Evolutionary conservation across 2,329 filamentous ascomycete species (phyloP), one percentile per base, ranked within the genome.

Genomic region (Penicillium sp.): DNA sequence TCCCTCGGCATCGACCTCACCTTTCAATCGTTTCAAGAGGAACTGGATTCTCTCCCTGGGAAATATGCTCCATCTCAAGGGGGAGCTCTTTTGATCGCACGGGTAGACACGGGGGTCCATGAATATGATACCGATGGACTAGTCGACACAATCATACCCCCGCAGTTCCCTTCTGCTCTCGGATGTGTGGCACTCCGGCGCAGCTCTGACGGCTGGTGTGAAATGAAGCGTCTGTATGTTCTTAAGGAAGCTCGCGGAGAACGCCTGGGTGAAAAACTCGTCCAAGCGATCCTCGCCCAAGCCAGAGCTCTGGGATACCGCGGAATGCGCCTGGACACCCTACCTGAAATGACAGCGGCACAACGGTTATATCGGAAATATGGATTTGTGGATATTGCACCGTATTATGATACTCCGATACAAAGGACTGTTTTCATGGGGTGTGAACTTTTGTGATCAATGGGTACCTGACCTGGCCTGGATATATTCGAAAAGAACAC

Each of bases 171-270:
- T 8, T 21, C 37, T 13, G 55, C 60, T 1, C 49, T 80, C 2
- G 78, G 78, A 4, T 80, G 75, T 57, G 71, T 80, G 9, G 76
- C 72, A 13, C 58, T 81, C 2, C 71, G 77, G 13, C 63, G 68
- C 3, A 68, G 38, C 35, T 43, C 39, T 9, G 48, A 51, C 13
- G 43, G 41, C 19, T 61, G 53, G 56, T 76, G 74, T 56, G 80
- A 83, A 61, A 76, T 82, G 67, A 83, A 83, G 60, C 70, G 79
- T 1, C 66, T 83, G 0, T 83, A 79, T 55, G 71, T 79, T 8
- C 52, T 65, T 2, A 75, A 75, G 0, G 58, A 66, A 35, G 71
- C 72, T 1, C 72, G 79, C 22, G 75, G 78, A 2, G 56, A 69
- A 12, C 77, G 78, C 0, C 59, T 78, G 1, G 78, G 78, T 1